Percentiles rank a stretch among this genome's conserved stretches.
Conservation (phyloP, 768 basidiomycete genomes). For the Lentinula sp. region DNA sequence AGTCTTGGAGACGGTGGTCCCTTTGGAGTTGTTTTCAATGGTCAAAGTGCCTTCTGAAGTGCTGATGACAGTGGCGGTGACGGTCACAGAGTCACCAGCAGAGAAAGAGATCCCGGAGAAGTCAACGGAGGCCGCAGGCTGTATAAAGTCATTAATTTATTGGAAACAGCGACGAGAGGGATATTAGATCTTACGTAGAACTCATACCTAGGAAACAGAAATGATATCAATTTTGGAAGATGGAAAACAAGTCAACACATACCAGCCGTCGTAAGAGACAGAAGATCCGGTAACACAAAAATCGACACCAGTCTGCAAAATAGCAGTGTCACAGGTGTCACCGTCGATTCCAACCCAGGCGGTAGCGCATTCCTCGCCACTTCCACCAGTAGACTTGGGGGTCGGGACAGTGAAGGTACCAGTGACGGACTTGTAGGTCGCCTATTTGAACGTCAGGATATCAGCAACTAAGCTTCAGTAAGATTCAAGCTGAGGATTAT, state of each 20-base stretch:
- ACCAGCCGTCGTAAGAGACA: conserved; percentile 4
- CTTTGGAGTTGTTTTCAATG: conserved; percentile 5
- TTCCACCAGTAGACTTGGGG: background rate
- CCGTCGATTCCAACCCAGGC: conserved; percentile 11
- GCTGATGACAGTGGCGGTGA: conserved; percentile 4
- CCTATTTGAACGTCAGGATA: background rate
- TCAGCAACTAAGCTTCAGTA: background rate
- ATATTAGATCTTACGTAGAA: background rate
- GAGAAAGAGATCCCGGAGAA: conserved; percentile 3
- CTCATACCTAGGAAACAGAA: background rate
- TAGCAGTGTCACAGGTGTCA: conserved; percentile 4
- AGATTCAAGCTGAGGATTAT: background rate
- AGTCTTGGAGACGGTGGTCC: background rate
- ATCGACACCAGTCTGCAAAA: conserved; percentile 9
- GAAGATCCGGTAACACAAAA: background rate
- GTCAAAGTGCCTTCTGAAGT: background rate
- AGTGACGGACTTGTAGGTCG: conserved; percentile 5
- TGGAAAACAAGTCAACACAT: background rate
- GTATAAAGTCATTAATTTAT: background rate
- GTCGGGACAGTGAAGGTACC: conserved; percentile 9
- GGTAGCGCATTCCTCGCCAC: background rate
- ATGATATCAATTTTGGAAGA: background rate
- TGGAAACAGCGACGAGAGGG: background rate
- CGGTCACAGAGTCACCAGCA: conserved; percentile 5
- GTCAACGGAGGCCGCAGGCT: background rate